phyloP scores from a whole-genome alignment of 2,329 filamentous ascomycete species.

The Claviceps monticola region DNA sequence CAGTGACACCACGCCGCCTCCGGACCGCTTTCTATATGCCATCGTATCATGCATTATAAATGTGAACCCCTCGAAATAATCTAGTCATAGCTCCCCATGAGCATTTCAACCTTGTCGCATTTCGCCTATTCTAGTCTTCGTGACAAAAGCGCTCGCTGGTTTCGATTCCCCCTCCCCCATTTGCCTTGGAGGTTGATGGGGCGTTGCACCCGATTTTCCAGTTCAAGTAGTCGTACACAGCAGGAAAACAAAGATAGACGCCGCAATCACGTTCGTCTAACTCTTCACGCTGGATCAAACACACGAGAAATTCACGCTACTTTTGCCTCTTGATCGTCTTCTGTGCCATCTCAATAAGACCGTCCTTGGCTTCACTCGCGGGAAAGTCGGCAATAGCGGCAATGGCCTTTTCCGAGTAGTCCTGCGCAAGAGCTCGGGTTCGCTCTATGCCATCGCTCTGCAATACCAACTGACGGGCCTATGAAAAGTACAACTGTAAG shows the following conservation, averaged over 20 bases:
- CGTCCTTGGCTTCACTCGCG: constrained; percentile 86
- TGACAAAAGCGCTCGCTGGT: too few species aligned
- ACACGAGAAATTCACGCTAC: constrained; percentile 26
- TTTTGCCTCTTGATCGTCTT: constrained; percentile 86
- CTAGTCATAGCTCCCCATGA: too few species aligned
- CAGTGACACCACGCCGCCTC: too few species aligned
- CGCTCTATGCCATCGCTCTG: constrained; percentile 81
- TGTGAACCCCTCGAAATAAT: too few species aligned
- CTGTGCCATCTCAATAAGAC: constrained; percentile 82
- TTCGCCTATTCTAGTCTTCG: too few species aligned
- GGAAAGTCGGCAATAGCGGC: constrained; percentile 74
- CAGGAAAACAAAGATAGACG: too few species aligned
- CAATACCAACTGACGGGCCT: constrained; percentile 80
- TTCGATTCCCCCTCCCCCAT: too few species aligned
- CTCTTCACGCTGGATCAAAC: neutral
- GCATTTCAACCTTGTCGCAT: too few species aligned
- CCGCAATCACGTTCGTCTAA: neutral
- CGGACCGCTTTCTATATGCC: constrained; percentile 1
- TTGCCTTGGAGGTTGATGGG: too few species aligned
- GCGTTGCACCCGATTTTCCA: too few species aligned
- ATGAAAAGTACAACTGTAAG: neutral
- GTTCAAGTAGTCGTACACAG: too few species aligned
- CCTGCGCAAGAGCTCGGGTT: constrained; percentile 77
- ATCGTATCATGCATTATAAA: neutral
- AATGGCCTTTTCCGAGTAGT: constrained; percentile 81